These are phyloP conservation scores for Naganishia vishniacii DNA, from an alignment of 768 basidiomycete species.

Conservation along the genomic window DNA sequence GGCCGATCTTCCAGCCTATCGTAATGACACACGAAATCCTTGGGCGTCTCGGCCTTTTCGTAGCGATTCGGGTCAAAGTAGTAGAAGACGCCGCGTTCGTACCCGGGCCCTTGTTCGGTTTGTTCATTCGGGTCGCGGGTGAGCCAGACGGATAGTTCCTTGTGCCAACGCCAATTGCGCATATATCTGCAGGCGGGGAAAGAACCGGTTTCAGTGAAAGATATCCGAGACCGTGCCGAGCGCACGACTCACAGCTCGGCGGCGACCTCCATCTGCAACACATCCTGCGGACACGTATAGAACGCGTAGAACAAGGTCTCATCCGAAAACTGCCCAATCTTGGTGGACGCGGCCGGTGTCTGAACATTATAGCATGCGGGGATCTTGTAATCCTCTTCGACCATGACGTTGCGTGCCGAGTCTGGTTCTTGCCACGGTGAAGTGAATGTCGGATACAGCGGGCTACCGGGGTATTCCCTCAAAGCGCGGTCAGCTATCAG, in stretches of 20 bases:
- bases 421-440: conserved; percentile 92
- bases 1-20: conserved; percentile 28
- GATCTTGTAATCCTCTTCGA: conserved; percentile 87
- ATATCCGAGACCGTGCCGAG: too few relatives aligned
- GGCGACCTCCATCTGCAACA: conserved; percentile 78
- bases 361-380: conserved; percentile 90
- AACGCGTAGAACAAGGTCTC: conserved; percentile 98
- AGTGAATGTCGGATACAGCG: conserved; percentile 85
- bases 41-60: conserved; percentile 35
- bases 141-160: conserved; percentile 77
- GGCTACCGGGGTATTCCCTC: conserved; percentile 52
- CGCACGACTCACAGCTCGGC: conserved; percentile 93
- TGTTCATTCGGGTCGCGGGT: conserved; percentile 72
- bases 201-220: neutral
- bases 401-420: conserved; percentile 63
- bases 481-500: conserved; percentile 1
- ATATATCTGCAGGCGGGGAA: conserved; percentile 60
- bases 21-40: conserved; percentile 35
- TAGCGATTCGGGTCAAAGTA: conserved; percentile 56
- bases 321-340: conserved; percentile 64
- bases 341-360: conserved; percentile 63
- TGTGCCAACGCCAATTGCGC: conserved; percentile 95
- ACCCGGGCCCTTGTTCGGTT: conserved; percentile 43
- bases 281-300: conserved; percentile 86
- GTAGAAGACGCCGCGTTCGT: conserved; percentile 82